phyloP scores from a whole-genome alignment of 805 yeast genomes.

The Nakazawaea laoshanensis region DNA sequence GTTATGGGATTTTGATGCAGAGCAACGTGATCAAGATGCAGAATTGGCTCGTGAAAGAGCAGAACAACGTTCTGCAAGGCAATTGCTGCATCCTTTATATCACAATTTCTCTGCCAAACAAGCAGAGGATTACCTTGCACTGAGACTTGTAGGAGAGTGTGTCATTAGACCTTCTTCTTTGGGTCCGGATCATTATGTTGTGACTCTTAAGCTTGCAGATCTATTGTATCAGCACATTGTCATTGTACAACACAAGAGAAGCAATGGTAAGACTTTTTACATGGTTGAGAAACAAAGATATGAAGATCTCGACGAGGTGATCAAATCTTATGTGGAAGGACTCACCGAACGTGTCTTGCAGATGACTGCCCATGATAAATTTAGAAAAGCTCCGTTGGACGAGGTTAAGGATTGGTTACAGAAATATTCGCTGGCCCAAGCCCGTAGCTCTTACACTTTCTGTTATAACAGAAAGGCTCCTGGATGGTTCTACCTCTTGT shows the following conservation, averaged over 20 bases:
- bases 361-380: conserved; percentile 81
- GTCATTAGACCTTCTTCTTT: conserved; percentile 92
- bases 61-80: conserved; percentile 61
- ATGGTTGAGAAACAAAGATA: conserved; percentile 54
- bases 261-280: conserved; percentile 51
- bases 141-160: conserved; percentile 82
- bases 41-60: conserved; percentile 58
- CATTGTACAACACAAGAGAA: conserved; percentile 47
- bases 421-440: conserved; percentile 85
- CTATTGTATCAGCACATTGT: conserved; percentile 87
- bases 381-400: conserved; percentile 66
- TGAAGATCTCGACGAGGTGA: conserved; percentile 87
- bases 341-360: conserved; percentile 77
- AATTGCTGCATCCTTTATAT: conserved; percentile 87
- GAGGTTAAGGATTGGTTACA: conserved; percentile 85
- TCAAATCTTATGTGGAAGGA: conserved; percentile 79
- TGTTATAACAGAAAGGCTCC: conserved; percentile 86
- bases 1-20: conserved; percentile 78
- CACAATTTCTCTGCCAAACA: conserved; percentile 74
- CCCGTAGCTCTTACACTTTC: conserved; percentile 85
- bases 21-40: conserved; percentile 49
- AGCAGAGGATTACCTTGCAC: conserved; percentile 90
- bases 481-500: conserved; percentile 86
- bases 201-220: conserved; percentile 95
- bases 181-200: conserved; percentile 81